Conservation (phyloP, 768 basidiomycete genomes). For the Trametes cinnabarina region DNA sequence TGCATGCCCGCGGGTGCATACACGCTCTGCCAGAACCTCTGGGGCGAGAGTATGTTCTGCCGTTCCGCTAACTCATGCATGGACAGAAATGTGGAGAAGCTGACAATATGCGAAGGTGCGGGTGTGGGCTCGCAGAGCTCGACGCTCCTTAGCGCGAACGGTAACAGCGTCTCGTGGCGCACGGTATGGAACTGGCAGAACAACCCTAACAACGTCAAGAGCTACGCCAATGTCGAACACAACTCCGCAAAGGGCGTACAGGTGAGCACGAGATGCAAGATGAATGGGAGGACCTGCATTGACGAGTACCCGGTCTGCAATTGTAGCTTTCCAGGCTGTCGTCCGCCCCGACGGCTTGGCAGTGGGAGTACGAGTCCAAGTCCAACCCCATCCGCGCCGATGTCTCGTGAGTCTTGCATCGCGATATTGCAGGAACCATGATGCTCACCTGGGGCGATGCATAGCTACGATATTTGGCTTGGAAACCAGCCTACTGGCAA, state of each 20-base stretch:
- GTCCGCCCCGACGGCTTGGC: conserved; percentile 50
- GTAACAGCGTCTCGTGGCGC: conserved; percentile 48
- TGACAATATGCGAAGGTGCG: conserved; percentile 27
- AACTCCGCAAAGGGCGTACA: conserved; percentile 48
- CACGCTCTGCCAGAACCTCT: conserved; percentile 57
- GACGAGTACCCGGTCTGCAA: neutral
- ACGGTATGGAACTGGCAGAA: conserved; percentile 55
- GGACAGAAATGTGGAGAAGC: neutral
- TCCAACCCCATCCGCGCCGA: conserved; percentile 51
- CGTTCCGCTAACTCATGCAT: neutral
- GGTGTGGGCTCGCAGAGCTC: conserved; percentile 51
- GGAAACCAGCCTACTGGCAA: conserved; percentile 42
- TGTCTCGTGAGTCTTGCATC: conserved; percentile 39
- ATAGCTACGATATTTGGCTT: conserved; percentile 38
- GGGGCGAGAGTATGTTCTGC: conserved; percentile 42
- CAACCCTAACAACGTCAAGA: conserved; percentile 51
- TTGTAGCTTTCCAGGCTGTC: conserved; percentile 40
- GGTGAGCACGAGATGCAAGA: no score
- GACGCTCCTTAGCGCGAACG: conserved; percentile 40
- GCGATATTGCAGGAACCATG: neutral
- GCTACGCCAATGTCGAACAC: conserved; percentile 52
- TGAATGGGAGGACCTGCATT: no score
- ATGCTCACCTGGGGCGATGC: neutral
- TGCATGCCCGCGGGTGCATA: conserved; percentile 47
- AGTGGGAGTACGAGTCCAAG: conserved; percentile 46